A percentile compares a stretch with the other conserved stretches of the same genome.
Conservation (phyloP, 768 basidiomycete species). For the Cyclocybe aegerita region DNA sequence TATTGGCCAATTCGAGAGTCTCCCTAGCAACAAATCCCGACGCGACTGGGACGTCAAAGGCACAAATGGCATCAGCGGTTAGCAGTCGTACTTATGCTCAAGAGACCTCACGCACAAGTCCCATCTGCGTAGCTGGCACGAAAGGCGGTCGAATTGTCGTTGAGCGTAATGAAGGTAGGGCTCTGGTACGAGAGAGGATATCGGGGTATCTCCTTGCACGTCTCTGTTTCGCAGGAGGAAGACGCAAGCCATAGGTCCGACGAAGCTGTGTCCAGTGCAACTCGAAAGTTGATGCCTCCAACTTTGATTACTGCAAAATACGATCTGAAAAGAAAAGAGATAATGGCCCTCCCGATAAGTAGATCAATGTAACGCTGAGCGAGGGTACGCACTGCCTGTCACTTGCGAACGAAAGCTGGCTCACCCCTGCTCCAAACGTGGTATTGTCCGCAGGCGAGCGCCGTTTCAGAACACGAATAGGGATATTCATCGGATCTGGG, state of each 20-base stretch:
- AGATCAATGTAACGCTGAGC: not conserved
- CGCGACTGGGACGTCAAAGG: constrained; percentile 40
- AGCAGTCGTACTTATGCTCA: not conserved
- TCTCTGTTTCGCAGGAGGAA: constrained; percentile 53
- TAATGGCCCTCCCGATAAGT: constrained; percentile 4
- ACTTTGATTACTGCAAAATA: constrained; percentile 63
- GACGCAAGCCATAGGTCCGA: constrained; percentile 72
- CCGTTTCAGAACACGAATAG: constrained; percentile 21
- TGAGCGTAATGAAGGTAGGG: constrained; percentile 60
- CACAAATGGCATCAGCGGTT: not conserved
- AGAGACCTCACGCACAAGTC: constrained; percentile 48
- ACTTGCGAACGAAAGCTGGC: constrained; percentile 41
- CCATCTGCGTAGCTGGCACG: constrained; percentile 63
- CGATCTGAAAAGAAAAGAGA: constrained; percentile 41
- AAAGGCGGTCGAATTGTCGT: constrained; percentile 62
- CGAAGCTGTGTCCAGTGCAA: constrained; percentile 74
- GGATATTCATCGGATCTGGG: constrained; percentile 28
- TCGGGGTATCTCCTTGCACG: constrained; percentile 59
- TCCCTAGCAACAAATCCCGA: constrained; percentile 74
- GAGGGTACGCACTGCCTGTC: constrained; percentile 41
- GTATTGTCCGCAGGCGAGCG: constrained; percentile 26
- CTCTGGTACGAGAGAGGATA: constrained; percentile 72
- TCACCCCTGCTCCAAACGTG: constrained; percentile 38
- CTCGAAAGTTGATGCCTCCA: constrained; percentile 66
- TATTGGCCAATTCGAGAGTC: constrained; percentile 54